Evolutionary conservation across 1,284 basidiomycete genomes (phyloP), one percentile per base, ranked within the genome.

Genomic region (Cryptococcus neoformans): DNA sequence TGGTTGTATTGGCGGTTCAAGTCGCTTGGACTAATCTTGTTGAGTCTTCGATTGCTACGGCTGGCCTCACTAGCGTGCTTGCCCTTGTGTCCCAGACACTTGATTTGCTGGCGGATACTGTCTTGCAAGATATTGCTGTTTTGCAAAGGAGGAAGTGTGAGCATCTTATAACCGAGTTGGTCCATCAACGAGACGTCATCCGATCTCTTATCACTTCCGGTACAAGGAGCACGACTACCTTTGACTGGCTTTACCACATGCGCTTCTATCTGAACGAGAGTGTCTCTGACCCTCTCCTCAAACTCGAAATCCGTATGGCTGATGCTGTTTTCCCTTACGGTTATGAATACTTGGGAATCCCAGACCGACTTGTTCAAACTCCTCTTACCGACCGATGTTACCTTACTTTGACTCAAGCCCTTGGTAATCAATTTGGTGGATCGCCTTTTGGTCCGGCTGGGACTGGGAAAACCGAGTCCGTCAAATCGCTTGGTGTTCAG

Each of bases 401-500:
- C 78, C 83, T 99, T 51, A 98, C 95, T 0, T 80, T 99, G 47
- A 99, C 96, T 0, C 96, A 99, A 73, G 96, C 96, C 8, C 81
- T 99, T 60, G 87, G 94, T 69, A 90, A 87, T 66, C 92, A 97
- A 70, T 84, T 98, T 11, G 96, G 96, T 64, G 96, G 96, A 37
- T 88, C 95, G 44, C 96, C 96, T 0, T 99, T 99, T 73, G 96
- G 96, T 35, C 96, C 96, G 42, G 96, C 96, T 37, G 96, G 96
- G 72, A 99, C 96, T 58, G 94, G 92, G 84, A 99, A 99, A 82
- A 99, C 96, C 0, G 96, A 99, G 78, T 99, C 95, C 0, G 96
- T 99, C 73, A 99, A 99, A 77, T 95, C 96, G 1, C 87, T 99
- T 34, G 96, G 96, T 55, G 92, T 97, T 1, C 94, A 97, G 70